Evolutionary conservation across 257 asterid species (phyloP).

Genomic region (Ballota nigra): DNA sequence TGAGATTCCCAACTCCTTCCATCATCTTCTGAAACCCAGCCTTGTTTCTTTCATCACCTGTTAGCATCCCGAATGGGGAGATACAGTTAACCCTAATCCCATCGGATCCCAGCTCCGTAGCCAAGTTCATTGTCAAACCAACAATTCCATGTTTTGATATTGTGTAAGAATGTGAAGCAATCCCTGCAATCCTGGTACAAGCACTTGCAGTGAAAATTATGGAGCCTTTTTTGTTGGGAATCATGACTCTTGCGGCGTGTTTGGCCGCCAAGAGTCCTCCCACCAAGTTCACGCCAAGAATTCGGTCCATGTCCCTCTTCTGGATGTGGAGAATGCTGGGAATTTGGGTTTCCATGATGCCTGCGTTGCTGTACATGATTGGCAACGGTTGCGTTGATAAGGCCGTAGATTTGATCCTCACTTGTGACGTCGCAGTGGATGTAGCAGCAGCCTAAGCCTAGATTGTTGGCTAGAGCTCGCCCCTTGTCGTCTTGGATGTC

Average conservation of each 20-base stretch:
- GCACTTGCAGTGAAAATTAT: constrained; percentile 51
- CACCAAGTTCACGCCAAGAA: constrained; percentile 31
- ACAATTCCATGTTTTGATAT: constrained; percentile 40
- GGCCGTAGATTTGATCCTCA: constrained; percentile 33
- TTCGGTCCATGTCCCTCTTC: constrained; percentile 23
- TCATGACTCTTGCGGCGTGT: constrained; percentile 54
- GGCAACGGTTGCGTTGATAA: constrained; percentile 32
- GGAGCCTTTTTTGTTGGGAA: constrained; percentile 36
- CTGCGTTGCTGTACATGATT: constrained; percentile 55
- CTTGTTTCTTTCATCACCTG: constrained; percentile 8
- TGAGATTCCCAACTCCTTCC: constrained; percentile 25
- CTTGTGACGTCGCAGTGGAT: constrained; percentile 49
- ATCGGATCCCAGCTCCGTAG: constrained; percentile 41
- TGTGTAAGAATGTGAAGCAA: constrained; percentile 25
- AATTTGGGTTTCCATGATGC: constrained; percentile 14
- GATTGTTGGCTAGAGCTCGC: constrained; percentile 20
- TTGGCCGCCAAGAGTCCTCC: constrained; percentile 48
- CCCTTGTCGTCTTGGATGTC: constrained; percentile 52
- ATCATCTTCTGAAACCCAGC: constrained; percentile 5
- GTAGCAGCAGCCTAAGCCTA: constrained; percentile 25
- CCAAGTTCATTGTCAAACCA: constrained; percentile 39
- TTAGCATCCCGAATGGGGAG: constrained; percentile 36
- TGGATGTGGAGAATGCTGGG: constrained; percentile 22
- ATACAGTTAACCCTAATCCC: constrained; percentile 56
- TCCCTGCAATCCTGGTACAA: constrained; percentile 38